A percentile compares a stretch with the other conserved stretches of the same genome.
phyloP scores from a whole-genome alignment of 768 basidiomycete species.

The Naganishia vaughanmartiniae region DNA sequence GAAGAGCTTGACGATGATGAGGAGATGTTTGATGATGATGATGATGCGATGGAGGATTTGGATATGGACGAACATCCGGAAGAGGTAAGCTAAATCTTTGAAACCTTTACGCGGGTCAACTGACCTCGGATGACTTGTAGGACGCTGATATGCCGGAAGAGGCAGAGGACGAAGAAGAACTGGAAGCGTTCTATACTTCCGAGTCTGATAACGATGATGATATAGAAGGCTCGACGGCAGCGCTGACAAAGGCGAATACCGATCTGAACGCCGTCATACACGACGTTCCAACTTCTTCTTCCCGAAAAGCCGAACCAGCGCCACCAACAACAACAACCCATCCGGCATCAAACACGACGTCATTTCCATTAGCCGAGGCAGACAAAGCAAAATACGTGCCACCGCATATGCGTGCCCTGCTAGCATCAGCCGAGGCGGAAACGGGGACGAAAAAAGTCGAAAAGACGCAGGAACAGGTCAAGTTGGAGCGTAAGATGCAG shows the following conservation, averaged over 20 bases:
- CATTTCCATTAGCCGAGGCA: too few species aligned
- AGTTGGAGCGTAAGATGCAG: conserved; percentile 73
- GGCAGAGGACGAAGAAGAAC: conserved; percentile 30
- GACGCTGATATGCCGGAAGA: conserved; percentile 31
- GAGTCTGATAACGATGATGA: conserved; percentile 34
- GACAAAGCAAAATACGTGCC: conserved; percentile 64
- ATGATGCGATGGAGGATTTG: conserved; percentile 32
- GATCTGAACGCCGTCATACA: conserved; percentile 3
- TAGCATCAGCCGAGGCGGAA: conserved; percentile 36
- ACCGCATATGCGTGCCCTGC: conserved; percentile 63
- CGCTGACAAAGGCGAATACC: conserved; percentile 28
- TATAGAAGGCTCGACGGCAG: conserved; percentile 23
- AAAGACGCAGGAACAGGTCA: conserved; percentile 55
- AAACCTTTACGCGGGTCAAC: too few species aligned
- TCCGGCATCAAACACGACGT: too few species aligned
- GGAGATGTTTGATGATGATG: conserved; percentile 44
- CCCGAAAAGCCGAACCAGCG: background rate
- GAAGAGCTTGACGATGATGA: conserved; percentile 55
- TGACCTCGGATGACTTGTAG: background rate
- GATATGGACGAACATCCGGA: conserved; percentile 15
- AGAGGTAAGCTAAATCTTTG: background rate
- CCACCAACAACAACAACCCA: background rate
- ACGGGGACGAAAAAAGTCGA: conserved; percentile 50
- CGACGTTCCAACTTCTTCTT: background rate
- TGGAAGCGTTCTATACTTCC: conserved; percentile 29